Evolutionary conservation across 192 early-diverging fungal species (phyloP), one percentile per base, ranked within the genome.

Genomic region (Kickxella alabastrina): DNA sequence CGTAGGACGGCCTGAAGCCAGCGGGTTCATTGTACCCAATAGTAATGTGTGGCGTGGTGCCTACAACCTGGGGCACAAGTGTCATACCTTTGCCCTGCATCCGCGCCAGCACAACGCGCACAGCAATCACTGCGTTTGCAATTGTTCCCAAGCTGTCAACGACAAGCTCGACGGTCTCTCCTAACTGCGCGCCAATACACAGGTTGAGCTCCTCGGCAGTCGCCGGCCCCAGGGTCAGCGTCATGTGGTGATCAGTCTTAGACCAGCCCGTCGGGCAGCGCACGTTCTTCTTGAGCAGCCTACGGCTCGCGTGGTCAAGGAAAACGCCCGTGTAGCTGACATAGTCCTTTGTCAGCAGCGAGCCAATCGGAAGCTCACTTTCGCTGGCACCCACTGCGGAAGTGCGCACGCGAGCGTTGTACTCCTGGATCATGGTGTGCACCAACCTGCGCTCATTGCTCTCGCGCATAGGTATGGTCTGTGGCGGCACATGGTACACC

Each of bases 381-480:
- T 60, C 58, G 15, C 27, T 29, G 7, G 15, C 6, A 6, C 22
- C 44, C 7, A 26, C 42, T 14, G 45, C 18, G 4, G 25, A 10
- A 3, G 44, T 32, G 9, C 58, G 54, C 19, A 66, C 62, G n/a
- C 54, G 59, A 15, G 31, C 46, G 41, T 79, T 79, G 49, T 79
- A 59, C 43, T 66, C 64, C 13, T 42, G 9, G 17, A 79, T 54
- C 57, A 75, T 54, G 19, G 25, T 32, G 37, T 52, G 15, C 14
- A 79, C 57, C 19, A 79, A 53, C 26, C 17, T 29, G 14, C 51
- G 56, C 49, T 79, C 77, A 25, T 49, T 59, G 13, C 52, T 45
- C 31, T 58, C 54, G 19, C 43, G 46, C 77, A 79, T 75, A 24
- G 55, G 63, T 12, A 69, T 69, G 3, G 63, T 70, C 52, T 69